Percentiles rank a stretch among this genome's conserved stretches.
Evolutionary conservation across 1,284 basidiomycete species (phyloP).

Genomic region (Pseudozyma tsukubaensis): DNA sequence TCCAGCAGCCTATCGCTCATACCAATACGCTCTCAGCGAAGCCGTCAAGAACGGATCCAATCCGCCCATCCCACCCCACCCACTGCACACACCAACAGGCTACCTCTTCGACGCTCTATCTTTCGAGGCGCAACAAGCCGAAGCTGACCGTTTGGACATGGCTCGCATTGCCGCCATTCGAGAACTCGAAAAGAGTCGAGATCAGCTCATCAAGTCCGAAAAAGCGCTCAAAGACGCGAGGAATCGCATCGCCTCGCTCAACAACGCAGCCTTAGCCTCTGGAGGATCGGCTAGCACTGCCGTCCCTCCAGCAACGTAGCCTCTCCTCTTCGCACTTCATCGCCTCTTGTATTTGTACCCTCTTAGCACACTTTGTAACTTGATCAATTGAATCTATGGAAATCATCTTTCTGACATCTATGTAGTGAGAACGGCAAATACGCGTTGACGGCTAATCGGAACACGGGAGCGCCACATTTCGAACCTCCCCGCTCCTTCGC

Average conservation of each 20-base stretch:
- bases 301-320: conserved; percentile 5
- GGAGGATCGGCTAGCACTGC: neutral
- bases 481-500: too few species aligned
- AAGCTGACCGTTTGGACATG: conserved; percentile 81
- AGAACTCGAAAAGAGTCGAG: conserved; percentile 66
- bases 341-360: conserved; percentile 4
- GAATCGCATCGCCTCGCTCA: conserved; percentile 22
- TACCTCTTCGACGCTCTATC: conserved; percentile 73
- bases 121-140: conserved; percentile 83
- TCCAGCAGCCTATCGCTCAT: conserved; percentile 49
- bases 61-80: conserved; percentile 51
- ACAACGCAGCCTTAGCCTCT: conserved; percentile 12
- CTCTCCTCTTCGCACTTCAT: neutral
- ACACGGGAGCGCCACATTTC: too few species aligned
- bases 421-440: too few species aligned
- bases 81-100: conserved; percentile 62
- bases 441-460: too few species aligned
- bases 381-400: too few species aligned
- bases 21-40: conserved; percentile 32
- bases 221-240: conserved; percentile 59
- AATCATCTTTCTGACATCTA: too few species aligned
- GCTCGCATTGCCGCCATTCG: conserved; percentile 76
- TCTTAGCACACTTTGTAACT: too few species aligned
- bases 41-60: conserved; percentile 5
- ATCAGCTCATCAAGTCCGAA: conserved; percentile 65